phyloP scores from a whole-genome alignment of 2,329 filamentous ascomycete genomes.

The Penicillium corylophilum region DNA sequence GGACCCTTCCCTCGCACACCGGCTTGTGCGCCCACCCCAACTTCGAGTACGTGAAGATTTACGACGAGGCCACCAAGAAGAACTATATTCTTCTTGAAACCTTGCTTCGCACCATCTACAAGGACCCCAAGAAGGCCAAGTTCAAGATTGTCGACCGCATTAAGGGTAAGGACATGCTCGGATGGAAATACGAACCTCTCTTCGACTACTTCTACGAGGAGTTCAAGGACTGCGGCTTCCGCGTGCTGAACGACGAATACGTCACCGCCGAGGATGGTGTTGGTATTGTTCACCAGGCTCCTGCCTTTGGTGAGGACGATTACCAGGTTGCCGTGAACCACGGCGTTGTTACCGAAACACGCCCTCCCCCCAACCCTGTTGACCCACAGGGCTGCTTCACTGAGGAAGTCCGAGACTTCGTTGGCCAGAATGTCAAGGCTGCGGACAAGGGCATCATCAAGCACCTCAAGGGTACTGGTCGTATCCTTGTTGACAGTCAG shows the following conservation, averaged over 20 bases:
- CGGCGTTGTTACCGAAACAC: slow-evolving; percentile 73
- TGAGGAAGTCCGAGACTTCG: slow-evolving; percentile 73
- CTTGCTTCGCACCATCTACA: slow-evolving; percentile 79
- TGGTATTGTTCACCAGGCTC: slow-evolving; percentile 90
- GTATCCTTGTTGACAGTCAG: slow-evolving; percentile 80
- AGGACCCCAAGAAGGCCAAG: slow-evolving; percentile 93
- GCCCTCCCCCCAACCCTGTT: slow-evolving; percentile 86
- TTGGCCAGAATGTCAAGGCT: slow-evolving; percentile 83
- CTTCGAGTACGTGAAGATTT: slow-evolving; percentile 84
- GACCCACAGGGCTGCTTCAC: slow-evolving; percentile 81
- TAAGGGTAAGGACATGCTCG: slow-evolving; percentile 79
- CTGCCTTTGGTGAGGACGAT: slow-evolving; percentile 94
- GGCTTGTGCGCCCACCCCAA: slow-evolving; percentile 75
- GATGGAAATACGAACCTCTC: slow-evolving; percentile 83
- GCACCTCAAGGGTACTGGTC: slow-evolving; percentile 72
- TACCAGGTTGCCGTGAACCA: slow-evolving; percentile 76
- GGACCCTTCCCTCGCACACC: slow-evolving; percentile 82
- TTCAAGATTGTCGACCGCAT: slow-evolving; percentile 78
- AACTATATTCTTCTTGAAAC: slow-evolving; percentile 83
- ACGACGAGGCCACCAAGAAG: slow-evolving; percentile 77
- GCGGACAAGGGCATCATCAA: slow-evolving; percentile 95
- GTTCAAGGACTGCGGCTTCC: slow-evolving; percentile 82
- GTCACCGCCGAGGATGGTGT: slow-evolving; percentile 89
- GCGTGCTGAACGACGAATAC: slow-evolving; percentile 77
- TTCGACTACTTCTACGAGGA: slow-evolving; percentile 89